phyloP scores from a whole-genome alignment of 2,329 filamentous ascomycete species.

The Penicillium sp. region DNA sequence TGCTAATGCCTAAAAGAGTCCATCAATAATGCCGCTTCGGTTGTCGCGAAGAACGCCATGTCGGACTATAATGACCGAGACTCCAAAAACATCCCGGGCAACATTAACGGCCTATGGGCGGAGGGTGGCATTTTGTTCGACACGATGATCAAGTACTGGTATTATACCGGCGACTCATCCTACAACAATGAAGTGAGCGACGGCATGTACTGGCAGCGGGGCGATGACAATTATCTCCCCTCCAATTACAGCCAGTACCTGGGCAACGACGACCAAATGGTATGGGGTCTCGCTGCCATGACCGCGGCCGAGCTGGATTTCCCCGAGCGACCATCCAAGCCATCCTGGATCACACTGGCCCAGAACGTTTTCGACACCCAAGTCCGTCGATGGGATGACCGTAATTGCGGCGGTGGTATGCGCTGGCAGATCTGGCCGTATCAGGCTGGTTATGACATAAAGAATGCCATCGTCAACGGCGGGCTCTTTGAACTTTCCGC shows the following conservation, averaged over 20 bases:
- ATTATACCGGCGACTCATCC: conserved; percentile 69
- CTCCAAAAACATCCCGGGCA: conserved; percentile 39
- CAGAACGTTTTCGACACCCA: conserved; percentile 82
- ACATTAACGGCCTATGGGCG: conserved; percentile 53
- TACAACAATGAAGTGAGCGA: conserved; percentile 69
- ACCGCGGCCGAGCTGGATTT: conserved; percentile 74
- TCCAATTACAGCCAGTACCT: conserved; percentile 49
- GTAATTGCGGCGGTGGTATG: conserved; percentile 69
- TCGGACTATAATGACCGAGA: conserved; percentile 37
- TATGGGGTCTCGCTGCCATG: conserved; percentile 83
- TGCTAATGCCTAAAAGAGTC: conserved; percentile 22
- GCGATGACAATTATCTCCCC: conserved; percentile 75
- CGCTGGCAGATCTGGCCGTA: conserved; percentile 83
- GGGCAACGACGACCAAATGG: conserved; percentile 63
- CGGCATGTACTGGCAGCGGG: conserved; percentile 72
- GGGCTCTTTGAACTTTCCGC: conserved; percentile 60
- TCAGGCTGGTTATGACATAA: conserved; percentile 65
- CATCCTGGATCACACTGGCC: conserved; percentile 73
- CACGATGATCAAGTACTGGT: conserved; percentile 79
- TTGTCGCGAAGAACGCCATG: conserved; percentile 41
- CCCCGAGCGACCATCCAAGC: conserved; percentile 61
- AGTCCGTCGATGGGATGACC: conserved; percentile 66
- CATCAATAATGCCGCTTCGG: conserved; percentile 35
- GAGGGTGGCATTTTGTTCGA: conserved; percentile 70
- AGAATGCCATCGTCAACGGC: conserved; percentile 59